A percentile compares a stretch with the other conserved stretches of the same genome.
Evolutionary conservation across 257 asterid genomes (phyloP).

Genomic region (Solanum commersonii): DNA sequence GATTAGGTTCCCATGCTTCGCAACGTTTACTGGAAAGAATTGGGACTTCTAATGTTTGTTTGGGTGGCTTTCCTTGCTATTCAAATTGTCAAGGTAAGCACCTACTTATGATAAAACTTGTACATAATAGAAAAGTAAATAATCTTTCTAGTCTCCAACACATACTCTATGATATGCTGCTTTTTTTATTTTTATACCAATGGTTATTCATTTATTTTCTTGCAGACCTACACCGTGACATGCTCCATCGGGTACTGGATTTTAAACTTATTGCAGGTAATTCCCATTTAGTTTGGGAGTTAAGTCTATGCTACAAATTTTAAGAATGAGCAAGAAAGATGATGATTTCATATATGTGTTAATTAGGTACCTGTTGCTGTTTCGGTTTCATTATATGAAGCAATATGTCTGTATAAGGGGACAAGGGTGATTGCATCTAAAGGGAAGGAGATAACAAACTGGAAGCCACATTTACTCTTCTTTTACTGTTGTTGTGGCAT

Average conservation of each 20-base stretch:
- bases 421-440: constrained; percentile 20
- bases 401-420: constrained; percentile 15
- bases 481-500: constrained; percentile 24
- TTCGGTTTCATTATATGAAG: constrained; percentile 25
- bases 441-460: constrained; percentile 18
- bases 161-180: neutral
- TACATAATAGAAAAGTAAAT: neutral
- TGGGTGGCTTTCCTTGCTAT: constrained; percentile 28
- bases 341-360: neutral
- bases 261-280: constrained; percentile 28
- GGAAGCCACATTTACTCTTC: constrained; percentile 21
- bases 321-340: neutral
- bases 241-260: constrained; percentile 26
- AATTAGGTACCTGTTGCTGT: constrained; percentile 20
- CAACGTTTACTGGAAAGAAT: constrained; percentile 28
- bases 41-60: constrained; percentile 17
- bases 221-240: constrained; percentile 26
- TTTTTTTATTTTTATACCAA: neutral
- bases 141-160: neutral
- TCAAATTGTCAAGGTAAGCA: constrained; percentile 21
- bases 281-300: neutral
- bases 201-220: neutral
- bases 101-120: neutral
- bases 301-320: neutral
- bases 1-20: constrained; percentile 15